Percentiles rank a stretch among this genome's conserved stretches.
phyloP scores from a whole-genome alignment of 1,139 yeast genomes.

The Scheffersomyces quercinus region DNA sequence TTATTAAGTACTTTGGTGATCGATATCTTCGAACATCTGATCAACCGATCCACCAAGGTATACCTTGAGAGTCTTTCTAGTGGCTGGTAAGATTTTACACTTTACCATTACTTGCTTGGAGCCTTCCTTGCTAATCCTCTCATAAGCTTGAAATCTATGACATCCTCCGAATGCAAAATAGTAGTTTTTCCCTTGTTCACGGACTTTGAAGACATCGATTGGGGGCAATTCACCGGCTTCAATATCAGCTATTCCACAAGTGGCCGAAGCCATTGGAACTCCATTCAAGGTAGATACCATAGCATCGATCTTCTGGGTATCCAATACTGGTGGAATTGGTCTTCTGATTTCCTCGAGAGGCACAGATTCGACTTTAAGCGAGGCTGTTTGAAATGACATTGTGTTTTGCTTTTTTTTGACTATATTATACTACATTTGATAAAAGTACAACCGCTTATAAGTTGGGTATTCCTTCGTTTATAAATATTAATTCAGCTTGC shows the following conservation, averaged over 20 bases:
- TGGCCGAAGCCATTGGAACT: constrained; percentile 60
- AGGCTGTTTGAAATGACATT: constrained; percentile 42
- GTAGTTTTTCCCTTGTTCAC: constrained; percentile 58
- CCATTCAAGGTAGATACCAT: constrained; percentile 78
- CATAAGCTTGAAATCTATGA: constrained; percentile 80
- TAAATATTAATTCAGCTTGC: no score
- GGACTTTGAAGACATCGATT: constrained; percentile 68
- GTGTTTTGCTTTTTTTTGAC: not conserved
- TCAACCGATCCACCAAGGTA: constrained; percentile 71
- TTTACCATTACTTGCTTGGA: constrained; percentile 49
- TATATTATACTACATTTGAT: no score
- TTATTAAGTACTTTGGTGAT: not conserved
- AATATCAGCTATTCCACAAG: constrained; percentile 58
- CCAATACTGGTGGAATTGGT: constrained; percentile 84
- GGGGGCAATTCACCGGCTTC: constrained; percentile 72
- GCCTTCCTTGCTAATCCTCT: constrained; percentile 30
- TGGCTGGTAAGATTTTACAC: constrained; percentile 68
- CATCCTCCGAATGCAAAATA: constrained; percentile 88
- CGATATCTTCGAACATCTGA: constrained; percentile 40
- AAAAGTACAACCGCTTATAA: no score
- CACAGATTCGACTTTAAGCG: constrained; percentile 51
- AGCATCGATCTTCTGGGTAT: constrained; percentile 66
- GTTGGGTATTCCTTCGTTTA: no score
- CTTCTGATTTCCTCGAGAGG: constrained; percentile 68
- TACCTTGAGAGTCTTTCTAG: constrained; percentile 57